These are phyloP conservation scores for Citrus medica DNA, from an alignment of 345 rosid species.

Conservation along the genomic window DNA sequence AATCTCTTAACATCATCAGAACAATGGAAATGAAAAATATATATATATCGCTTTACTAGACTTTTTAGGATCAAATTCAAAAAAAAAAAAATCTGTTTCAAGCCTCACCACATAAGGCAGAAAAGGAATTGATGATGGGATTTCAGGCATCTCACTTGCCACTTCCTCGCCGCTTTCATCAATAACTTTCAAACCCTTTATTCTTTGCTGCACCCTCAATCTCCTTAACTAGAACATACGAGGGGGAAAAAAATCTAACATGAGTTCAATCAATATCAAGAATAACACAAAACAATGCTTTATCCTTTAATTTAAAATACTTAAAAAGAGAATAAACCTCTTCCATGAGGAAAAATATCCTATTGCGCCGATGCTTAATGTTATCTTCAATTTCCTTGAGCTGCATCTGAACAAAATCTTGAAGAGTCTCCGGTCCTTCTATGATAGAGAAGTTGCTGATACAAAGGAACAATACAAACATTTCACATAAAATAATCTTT, in stretches of 20 bases:
- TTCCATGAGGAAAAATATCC: constrained; percentile 97
- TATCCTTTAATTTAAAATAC: not conserved
- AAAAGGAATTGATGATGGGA: constrained; percentile 91
- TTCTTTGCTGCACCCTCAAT: constrained; percentile 76
- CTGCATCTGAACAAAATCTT: constrained; percentile 90
- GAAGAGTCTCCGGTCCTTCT: constrained; percentile 92
- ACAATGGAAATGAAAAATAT: not conserved
- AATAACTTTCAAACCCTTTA: constrained; percentile 43
- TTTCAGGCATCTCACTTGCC: constrained; percentile 82
- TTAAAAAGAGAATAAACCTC: constrained; percentile 42
- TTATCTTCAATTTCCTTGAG: constrained; percentile 74
- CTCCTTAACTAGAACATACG: constrained; percentile 56
- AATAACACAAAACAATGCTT: not conserved
- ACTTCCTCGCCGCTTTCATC: constrained; percentile 41
- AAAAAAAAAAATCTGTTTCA: not conserved
- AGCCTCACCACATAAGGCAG: constrained; percentile 63
- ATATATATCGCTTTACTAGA: not conserved
- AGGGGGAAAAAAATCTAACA: not conserved
- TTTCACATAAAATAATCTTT: not conserved
- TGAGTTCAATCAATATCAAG: not conserved
- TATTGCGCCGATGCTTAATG: constrained; percentile 84
- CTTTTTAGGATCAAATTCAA: not conserved
- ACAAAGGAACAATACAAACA: not conserved
- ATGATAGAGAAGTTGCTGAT: constrained; percentile 84
- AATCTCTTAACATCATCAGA: not conserved